Evolutionary conservation across 1,139 yeast species (phyloP).

Genomic region (Pichia sp.): DNA sequence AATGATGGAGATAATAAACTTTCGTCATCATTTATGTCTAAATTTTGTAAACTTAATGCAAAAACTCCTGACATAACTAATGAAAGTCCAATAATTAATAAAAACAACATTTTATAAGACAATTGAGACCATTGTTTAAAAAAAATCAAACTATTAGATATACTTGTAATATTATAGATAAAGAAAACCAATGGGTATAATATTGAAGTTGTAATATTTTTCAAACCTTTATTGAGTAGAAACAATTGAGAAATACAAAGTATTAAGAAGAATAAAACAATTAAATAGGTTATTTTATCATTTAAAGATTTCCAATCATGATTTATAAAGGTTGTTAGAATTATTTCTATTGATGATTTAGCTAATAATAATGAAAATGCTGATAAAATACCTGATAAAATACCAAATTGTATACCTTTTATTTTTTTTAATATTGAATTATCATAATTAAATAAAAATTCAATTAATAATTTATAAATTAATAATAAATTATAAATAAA

Average conservation of each 20-base stretch:
- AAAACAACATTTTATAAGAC: conserved; percentile 33
- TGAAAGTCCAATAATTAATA: conserved; percentile 46
- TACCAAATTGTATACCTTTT: conserved; percentile 59
- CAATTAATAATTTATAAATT: not conserved
- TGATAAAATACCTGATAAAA: conserved; percentile 70
- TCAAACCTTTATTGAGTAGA: conserved; percentile 68
- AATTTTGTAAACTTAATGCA: conserved; percentile 39
- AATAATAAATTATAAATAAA: not conserved
- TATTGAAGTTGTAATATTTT: conserved; percentile 67
- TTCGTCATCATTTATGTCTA: not conserved
- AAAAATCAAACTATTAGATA: conserved; percentile 66
- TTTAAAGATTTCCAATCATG: conserved; percentile 22
- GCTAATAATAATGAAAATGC: conserved; percentile 86
- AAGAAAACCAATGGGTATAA: conserved; percentile 83
- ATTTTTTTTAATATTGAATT: conserved; percentile 22
- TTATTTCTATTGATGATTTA: conserved; percentile 70
- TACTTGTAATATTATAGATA: conserved; percentile 69
- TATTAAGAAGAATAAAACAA: conserved; percentile 53
- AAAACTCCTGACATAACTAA: conserved; percentile 50
- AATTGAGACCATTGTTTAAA: conserved; percentile 46
- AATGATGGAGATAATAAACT: too few relatives aligned
- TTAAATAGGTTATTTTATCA: conserved; percentile 37
- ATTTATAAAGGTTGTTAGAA: conserved; percentile 41
- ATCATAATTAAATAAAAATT: conserved; percentile 11
- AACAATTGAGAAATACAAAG: conserved; percentile 72